These are phyloP conservation scores for Huntiella moniliformis DNA, from an alignment of 2,329 filamentous ascomycete species.

Conservation along the genomic window DNA sequence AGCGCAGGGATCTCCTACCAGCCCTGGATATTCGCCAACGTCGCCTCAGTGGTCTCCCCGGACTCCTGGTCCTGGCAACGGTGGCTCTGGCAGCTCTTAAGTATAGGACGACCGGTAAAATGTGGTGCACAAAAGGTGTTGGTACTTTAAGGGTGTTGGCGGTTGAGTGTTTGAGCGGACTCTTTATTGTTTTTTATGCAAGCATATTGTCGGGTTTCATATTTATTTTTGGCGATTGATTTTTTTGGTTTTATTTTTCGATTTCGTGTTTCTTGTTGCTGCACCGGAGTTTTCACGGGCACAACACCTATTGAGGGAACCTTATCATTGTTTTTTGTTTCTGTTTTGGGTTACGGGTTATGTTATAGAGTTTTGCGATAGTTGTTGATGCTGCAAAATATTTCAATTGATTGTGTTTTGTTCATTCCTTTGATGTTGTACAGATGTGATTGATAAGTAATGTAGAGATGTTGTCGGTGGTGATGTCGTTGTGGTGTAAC, in stretches of 20 bases:
- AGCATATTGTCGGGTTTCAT: slow-evolving; percentile 5
- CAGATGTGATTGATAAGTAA: not conserved
- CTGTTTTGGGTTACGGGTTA: slow-evolving; percentile 5
- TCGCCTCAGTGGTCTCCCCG: slow-evolving; percentile 30
- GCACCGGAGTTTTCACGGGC: too few species aligned
- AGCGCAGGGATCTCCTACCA: slow-evolving; percentile 41
- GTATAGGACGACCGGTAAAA: slow-evolving; percentile 7
- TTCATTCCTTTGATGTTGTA: not conserved
- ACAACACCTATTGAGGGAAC: too few species aligned
- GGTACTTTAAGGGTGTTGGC: slow-evolving; percentile 3
- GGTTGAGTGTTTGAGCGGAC: slow-evolving; percentile 4
- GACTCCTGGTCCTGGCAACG: slow-evolving; percentile 21
- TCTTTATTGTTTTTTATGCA: slow-evolving; percentile 1
- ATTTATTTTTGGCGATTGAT: slow-evolving; percentile 4
- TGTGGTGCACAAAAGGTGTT: slow-evolving; percentile 4
- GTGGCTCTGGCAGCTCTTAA: slow-evolving; percentile 22
- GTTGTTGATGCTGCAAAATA: not conserved
- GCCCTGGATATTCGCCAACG: slow-evolving; percentile 54
- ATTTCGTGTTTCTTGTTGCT: slow-evolving; percentile 2
- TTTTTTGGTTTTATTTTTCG: slow-evolving; percentile 1
- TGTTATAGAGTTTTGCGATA: slow-evolving; percentile 10
- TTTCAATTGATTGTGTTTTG: not conserved
- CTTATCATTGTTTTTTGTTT: not conserved
- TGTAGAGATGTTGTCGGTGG: not conserved
- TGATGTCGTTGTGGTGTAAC: not conserved